Conservation (phyloP, 805 yeast species). For the Lipomyces sp. region DNA sequence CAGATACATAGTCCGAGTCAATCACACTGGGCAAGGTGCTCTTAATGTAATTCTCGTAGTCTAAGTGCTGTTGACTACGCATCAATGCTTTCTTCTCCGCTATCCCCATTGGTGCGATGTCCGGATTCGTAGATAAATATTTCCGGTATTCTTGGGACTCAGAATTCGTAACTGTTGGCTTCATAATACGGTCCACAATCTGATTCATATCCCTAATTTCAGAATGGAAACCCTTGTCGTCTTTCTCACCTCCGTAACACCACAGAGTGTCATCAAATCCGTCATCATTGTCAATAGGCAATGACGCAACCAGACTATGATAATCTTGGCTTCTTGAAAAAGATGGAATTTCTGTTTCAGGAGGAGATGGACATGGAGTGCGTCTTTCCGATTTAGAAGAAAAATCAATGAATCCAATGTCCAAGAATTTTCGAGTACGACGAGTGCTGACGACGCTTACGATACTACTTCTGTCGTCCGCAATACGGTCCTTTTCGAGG, state of each 20-base stretch:
- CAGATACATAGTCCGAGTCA: constrained; percentile 21
- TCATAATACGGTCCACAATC: constrained; percentile 34
- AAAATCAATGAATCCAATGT: constrained; percentile 34
- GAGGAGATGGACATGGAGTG: constrained; percentile 27
- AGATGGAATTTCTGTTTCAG: constrained; percentile 10
- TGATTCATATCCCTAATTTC: constrained; percentile 23
- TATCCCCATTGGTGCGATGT: constrained; percentile 24
- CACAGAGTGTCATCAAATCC: constrained; percentile 29
- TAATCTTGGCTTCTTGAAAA: constrained; percentile 20
- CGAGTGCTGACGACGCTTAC: constrained; percentile 37
- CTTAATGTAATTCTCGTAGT: constrained; percentile 63
- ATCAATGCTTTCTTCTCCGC: constrained; percentile 23
- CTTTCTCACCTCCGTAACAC: constrained; percentile 32
- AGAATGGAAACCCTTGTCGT: constrained; percentile 14
- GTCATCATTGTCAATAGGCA: constrained; percentile 32
- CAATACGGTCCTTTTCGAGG: constrained; percentile 22
- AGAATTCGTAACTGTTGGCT: constrained; percentile 29
- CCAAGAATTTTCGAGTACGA: constrained; percentile 25
- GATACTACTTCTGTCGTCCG: constrained; percentile 35
- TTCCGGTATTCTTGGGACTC: constrained; percentile 37
- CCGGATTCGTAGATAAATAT: constrained; percentile 33
- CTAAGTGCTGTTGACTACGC: constrained; percentile 21
- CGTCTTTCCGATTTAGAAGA: constrained; percentile 19
- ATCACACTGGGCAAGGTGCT: constrained; percentile 41
- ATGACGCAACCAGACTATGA: constrained; percentile 22